Evolutionary conservation across 2,329 filamentous ascomycete genomes (phyloP), one percentile per base, ranked within the genome.

Genomic region (Fusarium praegraminearum): DNA sequence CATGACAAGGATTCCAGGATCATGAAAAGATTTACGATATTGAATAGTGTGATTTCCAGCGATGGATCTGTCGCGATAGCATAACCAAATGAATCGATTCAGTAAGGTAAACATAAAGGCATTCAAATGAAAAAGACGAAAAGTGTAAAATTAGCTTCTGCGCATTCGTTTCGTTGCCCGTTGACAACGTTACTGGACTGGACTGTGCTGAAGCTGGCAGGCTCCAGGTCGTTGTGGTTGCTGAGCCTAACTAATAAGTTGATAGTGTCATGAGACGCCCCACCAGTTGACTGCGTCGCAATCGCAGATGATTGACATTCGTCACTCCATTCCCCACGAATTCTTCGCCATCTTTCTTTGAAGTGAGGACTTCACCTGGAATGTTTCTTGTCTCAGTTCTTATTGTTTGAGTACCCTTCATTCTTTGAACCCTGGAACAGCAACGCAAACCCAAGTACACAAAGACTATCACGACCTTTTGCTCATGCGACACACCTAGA

Each of bases 311-410:
- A 52, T 61, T 40, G 26, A 65, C 62, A 65, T 70, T 73, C 70
- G 63, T 74, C 72, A 72, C 70, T 74, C 60, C 65, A 73, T 74
- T 72, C 70, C 69, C 72, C 61, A 69, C 58, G 61, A 71, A 57
- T 59, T 59, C 57, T 45, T 74, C 63, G 54, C 50, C 61, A 54
- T 70, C 56, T 54, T 54, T 64, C 55, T 67, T 53, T 46, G 63
- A 69, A 54, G 49, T 60, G 49, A 66, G 40, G 30, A 49, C 67
- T 51, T 71, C 49, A 40, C 44, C 45, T 62, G 72, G 72, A 75
- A 74, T 74, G 70, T 30, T 65, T 65, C 28, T 58, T 62, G 58
- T 65, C 49, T 57, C 55, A 47, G 45, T 56, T 30, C n/a, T 32
- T 58, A 46, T 41, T 61, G 46, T 46, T 62, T 73, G 52, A 71